A percentile compares a stretch with the other conserved stretches of the same genome.
phyloP scores from a whole-genome alignment of 768 basidiomycete species.

The Mycena filopes region DNA sequence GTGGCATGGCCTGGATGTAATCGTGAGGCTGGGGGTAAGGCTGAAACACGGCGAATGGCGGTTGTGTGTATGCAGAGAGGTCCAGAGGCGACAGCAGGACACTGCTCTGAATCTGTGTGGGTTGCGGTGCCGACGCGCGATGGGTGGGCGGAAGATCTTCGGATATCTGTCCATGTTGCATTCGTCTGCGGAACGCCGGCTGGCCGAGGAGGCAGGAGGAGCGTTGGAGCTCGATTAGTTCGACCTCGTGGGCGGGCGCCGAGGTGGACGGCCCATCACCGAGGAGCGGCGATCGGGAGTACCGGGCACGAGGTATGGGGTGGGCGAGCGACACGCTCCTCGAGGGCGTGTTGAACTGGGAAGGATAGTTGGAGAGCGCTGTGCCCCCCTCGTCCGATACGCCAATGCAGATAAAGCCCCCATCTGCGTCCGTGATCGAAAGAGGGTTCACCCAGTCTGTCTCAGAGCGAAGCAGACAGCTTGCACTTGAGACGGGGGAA shows the following conservation, averaged over 20 bases:
- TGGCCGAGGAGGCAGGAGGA: background rate
- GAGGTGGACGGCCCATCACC: background rate
- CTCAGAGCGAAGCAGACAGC: background rate
- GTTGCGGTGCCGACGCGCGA: background rate
- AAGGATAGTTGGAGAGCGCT: background rate
- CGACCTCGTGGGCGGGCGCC: background rate
- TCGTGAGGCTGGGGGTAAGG: background rate
- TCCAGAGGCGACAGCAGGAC: background rate
- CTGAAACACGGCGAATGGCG: background rate
- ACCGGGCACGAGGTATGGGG: slow-evolving; percentile 4
- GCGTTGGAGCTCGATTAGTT: background rate
- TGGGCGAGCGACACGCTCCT: slow-evolving; percentile 1
- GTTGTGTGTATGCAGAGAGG: background rate
- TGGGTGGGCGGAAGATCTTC: background rate
- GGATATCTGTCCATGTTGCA: background rate
- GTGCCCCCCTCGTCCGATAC: background rate
- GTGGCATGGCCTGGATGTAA: background rate
- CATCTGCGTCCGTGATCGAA: background rate
- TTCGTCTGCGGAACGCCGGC: background rate
- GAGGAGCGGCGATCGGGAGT: slow-evolving; percentile 6
- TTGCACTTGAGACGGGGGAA: too few species aligned
- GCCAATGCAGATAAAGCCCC: background rate
- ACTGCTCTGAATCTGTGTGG: background rate
- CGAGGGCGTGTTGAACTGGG: background rate
- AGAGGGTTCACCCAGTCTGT: background rate